These are phyloP conservation scores for Penicillium sp. DNA, from an alignment of 2,329 filamentous ascomycete genomes.

Conservation along the genomic window DNA sequence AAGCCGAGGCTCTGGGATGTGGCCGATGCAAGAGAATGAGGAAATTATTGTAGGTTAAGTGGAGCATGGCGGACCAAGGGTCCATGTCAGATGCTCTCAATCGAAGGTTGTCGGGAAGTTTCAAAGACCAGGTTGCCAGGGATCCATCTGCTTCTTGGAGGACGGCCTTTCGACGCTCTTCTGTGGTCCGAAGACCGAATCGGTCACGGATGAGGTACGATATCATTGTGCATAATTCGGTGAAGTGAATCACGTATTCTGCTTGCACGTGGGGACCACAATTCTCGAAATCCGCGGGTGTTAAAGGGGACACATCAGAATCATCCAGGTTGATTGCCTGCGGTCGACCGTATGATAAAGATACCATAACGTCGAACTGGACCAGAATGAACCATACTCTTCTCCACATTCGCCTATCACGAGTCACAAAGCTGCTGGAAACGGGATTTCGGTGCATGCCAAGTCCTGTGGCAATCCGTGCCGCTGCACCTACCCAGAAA, in stretches of 20 bases:
- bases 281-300: constrained; percentile 50
- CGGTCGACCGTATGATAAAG: constrained; percentile 53
- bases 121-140: constrained; percentile 46
- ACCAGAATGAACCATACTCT: constrained; percentile 48
- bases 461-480: constrained; percentile 55
- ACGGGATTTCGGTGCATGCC: constrained; percentile 55
- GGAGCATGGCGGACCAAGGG: constrained; percentile 48
- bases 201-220: constrained; percentile 47
- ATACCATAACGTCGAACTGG: constrained; percentile 48
- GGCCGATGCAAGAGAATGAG: constrained; percentile 49
- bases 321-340: constrained; percentile 56
- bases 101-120: constrained; percentile 43
- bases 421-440: constrained; percentile 42
- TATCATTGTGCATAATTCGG: constrained; percentile 54
- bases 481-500: constrained; percentile 57
- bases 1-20: constrained; percentile 45
- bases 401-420: constrained; percentile 48
- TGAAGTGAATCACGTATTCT: constrained; percentile 52
- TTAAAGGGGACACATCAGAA: constrained; percentile 52
- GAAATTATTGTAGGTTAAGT: constrained; percentile 50
- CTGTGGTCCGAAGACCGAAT: constrained; percentile 44
- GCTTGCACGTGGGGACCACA: constrained; percentile 47
- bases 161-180: constrained; percentile 43
- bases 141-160: constrained; percentile 45
- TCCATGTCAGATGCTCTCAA: constrained; percentile 45